Evolutionary conservation across 176 grass and related monocot genomes (phyloP), one percentile per base, ranked within the genome.

Genomic region (Rhipidocladum racemiflorum): DNA sequence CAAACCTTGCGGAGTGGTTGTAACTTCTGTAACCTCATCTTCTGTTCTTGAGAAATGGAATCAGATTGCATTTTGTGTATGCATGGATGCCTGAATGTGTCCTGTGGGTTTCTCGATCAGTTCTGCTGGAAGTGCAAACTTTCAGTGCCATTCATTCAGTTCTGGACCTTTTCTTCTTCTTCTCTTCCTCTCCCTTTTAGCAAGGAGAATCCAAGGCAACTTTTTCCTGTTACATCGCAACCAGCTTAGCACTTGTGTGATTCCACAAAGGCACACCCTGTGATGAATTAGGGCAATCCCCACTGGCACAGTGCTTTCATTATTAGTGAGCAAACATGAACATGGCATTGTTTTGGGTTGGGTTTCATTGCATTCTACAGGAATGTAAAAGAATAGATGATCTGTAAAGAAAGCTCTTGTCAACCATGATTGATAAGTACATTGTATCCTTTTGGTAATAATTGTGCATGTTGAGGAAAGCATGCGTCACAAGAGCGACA

Each of bases 61-160:
- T 79, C 74, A 86, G 79, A 90, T 79, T 83, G 79, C 79, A 79
- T 68, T 64, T 51, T 78, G 67, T 78, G 79, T 48, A 59, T 90
- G 57, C 28, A 59, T 86, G 57, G 21, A 25, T 67, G 81, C 61
- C 42, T 69, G 65, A 44, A 23, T 60, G 77, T 65, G 11, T 23
- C 63, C 79, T 87, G 78, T 76, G 74, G 87, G 56, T 72, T 85
- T 85, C 83, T 89, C 72, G 83, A 77, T 65, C 88, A 82, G 78
- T 72, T 86, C 66, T 73, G 59, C 18, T 55, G 76, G 74, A 56
- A 14, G 64, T 80, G 87, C 21, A 51, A 49, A 7, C 57, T 86
- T 90, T 77, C 79, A 86, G 83, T 73, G 59, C 18, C 78, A 85
- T 42, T 86, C 78, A 86, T 81, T 81, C 72, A 78, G 48, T 60